Evolutionary conservation across 768 basidiomycete species (phyloP).

Genomic region (Boletus speciosus): DNA sequence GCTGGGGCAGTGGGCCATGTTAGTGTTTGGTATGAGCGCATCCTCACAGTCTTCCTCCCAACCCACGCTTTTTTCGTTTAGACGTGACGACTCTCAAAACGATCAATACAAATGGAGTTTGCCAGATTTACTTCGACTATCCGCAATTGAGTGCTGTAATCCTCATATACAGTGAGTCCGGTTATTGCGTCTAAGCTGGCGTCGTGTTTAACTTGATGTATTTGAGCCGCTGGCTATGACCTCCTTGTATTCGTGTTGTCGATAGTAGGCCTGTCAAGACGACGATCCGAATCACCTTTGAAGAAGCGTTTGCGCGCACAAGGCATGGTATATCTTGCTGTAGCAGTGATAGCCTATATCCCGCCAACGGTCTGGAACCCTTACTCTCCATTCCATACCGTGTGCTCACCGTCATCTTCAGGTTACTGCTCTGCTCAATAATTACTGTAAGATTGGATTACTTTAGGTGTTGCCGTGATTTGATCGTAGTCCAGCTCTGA

Average conservation of each 20-base stretch:
- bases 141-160: neutral
- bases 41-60: neutral
- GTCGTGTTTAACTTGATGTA: neutral
- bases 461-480: neutral
- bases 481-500: neutral
- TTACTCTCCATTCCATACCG: neutral
- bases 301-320: constrained; percentile 15
- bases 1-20: constrained; percentile 19
- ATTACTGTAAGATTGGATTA: constrained; percentile 2
- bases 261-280: constrained; percentile 12
- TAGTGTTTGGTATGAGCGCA: constrained; percentile 8
- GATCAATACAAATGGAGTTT: neutral
- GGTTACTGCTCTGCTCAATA: constrained; percentile 3
- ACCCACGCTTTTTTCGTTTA: neutral
- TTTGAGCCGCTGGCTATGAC: constrained; percentile 17
- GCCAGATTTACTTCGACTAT: neutral
- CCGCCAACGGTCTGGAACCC: constrained; percentile 2
- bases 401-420: neutral
- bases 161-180: constrained; percentile 16
- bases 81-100: neutral
- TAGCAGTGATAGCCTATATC: constrained; percentile 14
- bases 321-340: constrained; percentile 15
- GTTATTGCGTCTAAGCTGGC: neutral
- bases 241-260: constrained; percentile 19
- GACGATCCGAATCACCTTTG: constrained; percentile 10